A percentile compares a stretch with the other conserved stretches of the same genome.
These are phyloP conservation scores for Aspergillus campestris DNA, from an alignment of 495 filamentous ascomycete species.

Conservation along the genomic window DNA sequence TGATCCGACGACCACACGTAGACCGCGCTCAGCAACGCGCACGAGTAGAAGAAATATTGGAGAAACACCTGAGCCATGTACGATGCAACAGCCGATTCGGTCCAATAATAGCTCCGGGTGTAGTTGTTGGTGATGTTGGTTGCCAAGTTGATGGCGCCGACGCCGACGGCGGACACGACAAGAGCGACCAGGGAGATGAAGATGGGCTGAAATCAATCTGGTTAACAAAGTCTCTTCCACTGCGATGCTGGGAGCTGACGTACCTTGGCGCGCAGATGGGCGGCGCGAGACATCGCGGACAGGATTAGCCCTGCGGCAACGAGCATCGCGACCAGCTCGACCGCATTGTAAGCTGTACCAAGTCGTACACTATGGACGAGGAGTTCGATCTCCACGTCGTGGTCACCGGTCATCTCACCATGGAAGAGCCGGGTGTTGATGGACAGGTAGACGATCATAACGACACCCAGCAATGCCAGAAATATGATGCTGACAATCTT, in stretches of 20 bases:
- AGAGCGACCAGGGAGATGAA: background rate
- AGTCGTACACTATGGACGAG: background rate
- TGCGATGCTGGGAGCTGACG: background rate
- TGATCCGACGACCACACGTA: too few relatives aligned
- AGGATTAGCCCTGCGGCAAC: conserved; percentile 6
- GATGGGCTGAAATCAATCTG: background rate
- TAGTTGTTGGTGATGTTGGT: background rate
- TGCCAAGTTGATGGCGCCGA: background rate
- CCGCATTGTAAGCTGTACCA: conserved; percentile 3
- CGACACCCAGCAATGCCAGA: conserved; percentile 2
- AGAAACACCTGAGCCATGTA: conserved; percentile 1
- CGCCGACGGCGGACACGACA: background rate
- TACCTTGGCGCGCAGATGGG: conserved; percentile 8
- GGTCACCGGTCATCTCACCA: background rate
- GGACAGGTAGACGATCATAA: conserved; percentile 6
- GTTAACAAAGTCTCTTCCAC: background rate
- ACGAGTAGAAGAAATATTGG: conserved; percentile 3
- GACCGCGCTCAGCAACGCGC: background rate
- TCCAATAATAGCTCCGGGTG: background rate
- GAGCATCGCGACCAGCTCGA: conserved; percentile 7
- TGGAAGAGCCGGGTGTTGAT: conserved; percentile 2
- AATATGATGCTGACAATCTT: conserved; percentile 1
- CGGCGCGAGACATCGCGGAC: conserved; percentile 1
- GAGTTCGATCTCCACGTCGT: background rate
- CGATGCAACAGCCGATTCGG: too few relatives aligned